phyloP scores from a whole-genome alignment of 1,284 basidiomycete genomes.

The Trichosporon sp. region DNA sequence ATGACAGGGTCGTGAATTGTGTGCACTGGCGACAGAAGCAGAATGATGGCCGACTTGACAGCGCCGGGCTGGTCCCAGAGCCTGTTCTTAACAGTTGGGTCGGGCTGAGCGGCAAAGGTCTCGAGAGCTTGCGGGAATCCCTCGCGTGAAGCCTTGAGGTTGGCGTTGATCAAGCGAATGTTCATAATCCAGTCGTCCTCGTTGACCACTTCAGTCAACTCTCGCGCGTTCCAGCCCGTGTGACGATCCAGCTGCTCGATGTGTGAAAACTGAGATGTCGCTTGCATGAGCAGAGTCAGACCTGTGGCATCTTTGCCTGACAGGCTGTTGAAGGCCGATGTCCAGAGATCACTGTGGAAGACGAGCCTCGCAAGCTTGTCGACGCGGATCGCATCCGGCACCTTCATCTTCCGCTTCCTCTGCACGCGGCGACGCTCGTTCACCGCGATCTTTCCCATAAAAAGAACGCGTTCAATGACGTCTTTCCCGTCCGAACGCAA shows the following conservation, averaged over 20 bases:
- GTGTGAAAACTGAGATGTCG: slow-evolving; percentile 61
- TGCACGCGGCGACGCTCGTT: slow-evolving; percentile 27
- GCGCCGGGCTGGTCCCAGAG: slow-evolving; percentile 54
- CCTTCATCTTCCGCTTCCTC: slow-evolving; percentile 8
- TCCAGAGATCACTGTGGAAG: slow-evolving; percentile 64
- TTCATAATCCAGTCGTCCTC: slow-evolving; percentile 41
- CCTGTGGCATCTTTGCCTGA: slow-evolving; percentile 59
- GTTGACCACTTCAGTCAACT: slow-evolving; percentile 35
- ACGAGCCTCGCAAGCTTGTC: slow-evolving; percentile 28
- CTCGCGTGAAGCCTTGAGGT: slow-evolving; percentile 57
- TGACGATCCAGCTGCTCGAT: slow-evolving; percentile 57
- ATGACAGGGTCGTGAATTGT: slow-evolving; percentile 68
- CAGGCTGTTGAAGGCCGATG: slow-evolving; percentile 59
- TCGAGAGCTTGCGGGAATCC: slow-evolving; percentile 63
- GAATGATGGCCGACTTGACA: slow-evolving; percentile 58
- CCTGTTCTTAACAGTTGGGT: slow-evolving; percentile 53
- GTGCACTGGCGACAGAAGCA: slow-evolving; percentile 76
- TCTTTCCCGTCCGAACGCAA: slow-evolving; percentile 44
- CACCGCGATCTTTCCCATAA: slow-evolving; percentile 29
- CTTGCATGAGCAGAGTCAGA: slow-evolving; percentile 57
- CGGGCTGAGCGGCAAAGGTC: slow-evolving; percentile 58
- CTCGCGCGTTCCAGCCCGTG: slow-evolving; percentile 42
- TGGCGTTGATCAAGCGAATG: slow-evolving; percentile 56
- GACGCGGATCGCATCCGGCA: slow-evolving; percentile 22
- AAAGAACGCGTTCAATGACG: slow-evolving; percentile 34